Evolutionary conservation across 1,139 yeast genomes (phyloP).

Genomic region (Blastobotrys raffinosifermentans): DNA sequence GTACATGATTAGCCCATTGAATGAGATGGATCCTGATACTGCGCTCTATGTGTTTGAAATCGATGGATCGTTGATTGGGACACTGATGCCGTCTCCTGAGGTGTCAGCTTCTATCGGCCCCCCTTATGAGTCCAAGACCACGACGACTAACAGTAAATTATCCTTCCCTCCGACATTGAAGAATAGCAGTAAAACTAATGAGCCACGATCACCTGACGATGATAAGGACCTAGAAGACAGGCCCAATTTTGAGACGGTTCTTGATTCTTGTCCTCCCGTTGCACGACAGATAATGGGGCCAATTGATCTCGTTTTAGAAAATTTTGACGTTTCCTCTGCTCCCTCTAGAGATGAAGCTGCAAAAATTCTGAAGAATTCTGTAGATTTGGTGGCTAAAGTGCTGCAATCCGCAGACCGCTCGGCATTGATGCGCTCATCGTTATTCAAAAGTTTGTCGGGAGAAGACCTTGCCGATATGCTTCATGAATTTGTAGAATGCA

Average conservation of each 20-base stretch:
- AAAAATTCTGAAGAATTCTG: slow-evolving; percentile 32
- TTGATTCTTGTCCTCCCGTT: slow-evolving; percentile 27
- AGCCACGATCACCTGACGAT: no score
- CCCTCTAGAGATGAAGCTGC: slow-evolving; percentile 33
- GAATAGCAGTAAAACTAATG: slow-evolving; percentile 1
- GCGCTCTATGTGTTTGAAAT: slow-evolving; percentile 44
- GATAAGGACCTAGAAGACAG: slow-evolving; percentile 11
- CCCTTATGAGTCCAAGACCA: slow-evolving; percentile 14
- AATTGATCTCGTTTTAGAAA: slow-evolving; percentile 33
- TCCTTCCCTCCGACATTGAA: background rate
- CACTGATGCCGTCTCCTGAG: slow-evolving; percentile 22
- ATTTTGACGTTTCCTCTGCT: slow-evolving; percentile 32
- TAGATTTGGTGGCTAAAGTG: slow-evolving; percentile 38
- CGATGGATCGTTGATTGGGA: slow-evolving; percentile 43
- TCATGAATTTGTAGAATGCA: slow-evolving; percentile 65
- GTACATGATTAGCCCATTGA: slow-evolving; percentile 41
- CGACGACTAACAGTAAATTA: slow-evolving; percentile 3
- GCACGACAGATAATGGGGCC: slow-evolving; percentile 28
- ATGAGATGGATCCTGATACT: slow-evolving; percentile 42
- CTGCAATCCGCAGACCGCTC: slow-evolving; percentile 35
- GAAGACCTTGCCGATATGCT: slow-evolving; percentile 49
- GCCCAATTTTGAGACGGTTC: slow-evolving; percentile 21
- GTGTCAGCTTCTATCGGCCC: slow-evolving; percentile 17
- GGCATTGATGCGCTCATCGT: slow-evolving; percentile 27
- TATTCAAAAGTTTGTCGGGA: slow-evolving; percentile 38